Base-by-base conservation (phyloP, 2,329 filamentous ascomycete species). In the Proliferodiscus dingleyae region DNA sequence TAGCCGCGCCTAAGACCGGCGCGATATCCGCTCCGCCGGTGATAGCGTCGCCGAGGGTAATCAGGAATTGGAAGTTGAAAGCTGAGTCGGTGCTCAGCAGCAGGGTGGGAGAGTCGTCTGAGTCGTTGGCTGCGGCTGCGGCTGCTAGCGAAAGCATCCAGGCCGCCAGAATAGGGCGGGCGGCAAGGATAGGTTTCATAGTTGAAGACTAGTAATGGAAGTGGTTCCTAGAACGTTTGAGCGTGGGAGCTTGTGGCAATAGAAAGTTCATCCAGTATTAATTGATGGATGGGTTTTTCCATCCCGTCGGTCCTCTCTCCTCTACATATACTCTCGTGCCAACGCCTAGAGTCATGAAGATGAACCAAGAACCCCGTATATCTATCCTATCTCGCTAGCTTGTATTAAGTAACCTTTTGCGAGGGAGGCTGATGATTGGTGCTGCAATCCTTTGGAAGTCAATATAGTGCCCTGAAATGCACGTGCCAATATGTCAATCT, bases 11-110 rank as follows among this genome's bases (percentile, higher is more conserved):
- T n/a, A 49, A 26, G 24, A 49, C 28, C 21, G 45, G 42, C 8
- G 19, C 32, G 37, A 49, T 34, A 21, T 49, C 47, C 22, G 37
- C 24, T 6, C 38, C 37, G 16, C 23, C 11, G 5, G 41, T 37
- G 21, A 24, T 18, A 3, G 42, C 38, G 2, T 22, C 7, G 3
- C 23, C 19, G 13, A 49, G 30, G 7, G 13, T 26, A 3, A 38
- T 23, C 3, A 49, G 38, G 15, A 49, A 19, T 28, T 49, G 30
- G 28, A 45, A 49, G 16, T 49, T 29, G 33, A 49, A 49, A 16
- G 30, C 41, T 4, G 30, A 15, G 30, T 43, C 30, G 41, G 16
- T 22, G 30, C 41, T 43, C 4, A 43, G 41, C 15, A 16, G 29
- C 13, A 24, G 19, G 11, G 29, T 30, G 29, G 29, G 29, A 30